Evolutionary conservation across 1,284 basidiomycete genomes (phyloP), one percentile per base, ranked within the genome.

Genomic region (Sparassis latifolia): DNA sequence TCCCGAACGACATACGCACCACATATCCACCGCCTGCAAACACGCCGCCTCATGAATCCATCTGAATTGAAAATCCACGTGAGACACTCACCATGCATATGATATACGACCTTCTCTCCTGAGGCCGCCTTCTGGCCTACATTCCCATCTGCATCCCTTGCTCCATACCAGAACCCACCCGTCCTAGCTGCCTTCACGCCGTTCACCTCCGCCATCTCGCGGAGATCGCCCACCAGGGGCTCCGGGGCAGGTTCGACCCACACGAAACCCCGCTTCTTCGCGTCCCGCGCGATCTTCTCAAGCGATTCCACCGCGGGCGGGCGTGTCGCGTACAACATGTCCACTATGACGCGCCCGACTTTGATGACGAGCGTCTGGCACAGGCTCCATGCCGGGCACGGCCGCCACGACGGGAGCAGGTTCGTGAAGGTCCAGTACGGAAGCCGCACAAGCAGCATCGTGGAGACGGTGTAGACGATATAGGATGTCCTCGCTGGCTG

Each of bases 71-170:
- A 12, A 32, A 33, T 10, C 12, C 12, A 4, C 7, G 35, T 32
- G 10, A 9, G 4, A 10, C 10, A 47, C 55, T 39, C 20, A 59
- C 59, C 56, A 46, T 58, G 59, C 12, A 61, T 42, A 9, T 52
- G 32, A 31, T 56, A 55, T 6, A 61, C 48, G 35, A 59, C 52
- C 45, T 50, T 55, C 44, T 59, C 59, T 10, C 49, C 55, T 27
- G 51, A 42, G 1, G 38, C 52, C 1, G 59, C 49, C 42, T 67
- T 54, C 38, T 73, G 60, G 3, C 66, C 67, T 30, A 40, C 27
- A 69, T 58, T 9, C 27, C 41, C 56, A 32, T 54, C 46, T 3
- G 45, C 30, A 10, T 52, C 52, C 10, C 51, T 12, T n/a, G 42
- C 42, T 2, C 55, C 54, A 40, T 49, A 47, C 58, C 60, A 61